Percentiles rank a stretch among this genome's conserved stretches.
Evolutionary conservation across 805 yeast genomes (phyloP).

Genomic region (Komagataella mondaviorum): DNA sequence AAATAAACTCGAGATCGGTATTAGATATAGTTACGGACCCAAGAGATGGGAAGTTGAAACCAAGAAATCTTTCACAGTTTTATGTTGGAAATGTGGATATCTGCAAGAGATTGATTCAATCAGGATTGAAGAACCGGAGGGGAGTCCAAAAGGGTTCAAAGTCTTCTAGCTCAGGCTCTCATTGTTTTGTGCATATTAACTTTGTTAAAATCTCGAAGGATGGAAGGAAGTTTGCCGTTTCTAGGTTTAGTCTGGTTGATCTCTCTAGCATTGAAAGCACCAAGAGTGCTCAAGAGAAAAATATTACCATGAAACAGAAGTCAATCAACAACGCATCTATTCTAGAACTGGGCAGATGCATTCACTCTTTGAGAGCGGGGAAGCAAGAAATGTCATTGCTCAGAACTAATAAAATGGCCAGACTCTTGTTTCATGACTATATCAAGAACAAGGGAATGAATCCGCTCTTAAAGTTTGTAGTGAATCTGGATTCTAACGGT

Average conservation of each 20-base stretch:
- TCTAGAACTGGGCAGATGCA: constrained; percentile 35
- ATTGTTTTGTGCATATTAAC: constrained; percentile 33
- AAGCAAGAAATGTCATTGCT: constrained; percentile 26
- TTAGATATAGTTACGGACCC: constrained; percentile 28
- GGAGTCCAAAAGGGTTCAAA: constrained; percentile 31
- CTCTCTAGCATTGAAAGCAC: constrained; percentile 39
- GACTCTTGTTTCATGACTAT: constrained; percentile 32
- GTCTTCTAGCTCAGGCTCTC: constrained; percentile 33
- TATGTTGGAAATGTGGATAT: constrained; percentile 21
- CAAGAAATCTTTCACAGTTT: constrained; percentile 25
- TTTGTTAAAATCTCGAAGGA: constrained; percentile 10
- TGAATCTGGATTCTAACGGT: constrained; percentile 24
- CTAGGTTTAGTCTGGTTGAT: constrained; percentile 35
- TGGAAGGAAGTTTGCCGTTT: constrained; percentile 12
- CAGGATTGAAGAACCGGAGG: constrained; percentile 22
- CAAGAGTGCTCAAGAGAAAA: constrained; percentile 28
- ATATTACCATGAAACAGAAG: constrained; percentile 31
- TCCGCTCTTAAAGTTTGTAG: constrained; percentile 19
- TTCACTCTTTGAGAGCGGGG: constrained; percentile 24
- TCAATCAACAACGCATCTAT: constrained; percentile 34
- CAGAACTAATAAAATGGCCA: constrained; percentile 34
- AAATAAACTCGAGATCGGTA: constrained; percentile 13
- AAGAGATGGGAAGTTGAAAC: constrained; percentile 28
- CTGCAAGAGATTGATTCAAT: constrained; percentile 22
- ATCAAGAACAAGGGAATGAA: constrained; percentile 13